These are phyloP conservation scores for Pseudopyricularia cyperi DNA, from an alignment of 2,329 filamentous ascomycete genomes.

Conservation along the genomic window DNA sequence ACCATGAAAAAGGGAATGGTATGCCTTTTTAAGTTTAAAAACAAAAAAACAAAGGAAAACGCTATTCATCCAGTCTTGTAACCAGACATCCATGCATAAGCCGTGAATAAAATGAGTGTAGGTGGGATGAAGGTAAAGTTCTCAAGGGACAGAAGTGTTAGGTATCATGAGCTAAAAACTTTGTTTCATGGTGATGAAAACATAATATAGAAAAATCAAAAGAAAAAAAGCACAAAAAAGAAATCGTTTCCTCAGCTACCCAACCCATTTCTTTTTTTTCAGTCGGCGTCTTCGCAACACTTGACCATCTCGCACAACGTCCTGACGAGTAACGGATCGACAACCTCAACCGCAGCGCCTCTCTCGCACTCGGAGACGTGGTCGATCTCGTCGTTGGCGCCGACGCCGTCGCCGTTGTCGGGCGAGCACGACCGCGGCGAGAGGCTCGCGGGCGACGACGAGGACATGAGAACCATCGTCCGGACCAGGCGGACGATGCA, in stretches of 20 bases:
- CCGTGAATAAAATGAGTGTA: too few relatives aligned
- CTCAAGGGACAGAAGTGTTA: too few relatives aligned
- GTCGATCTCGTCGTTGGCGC: not conserved
- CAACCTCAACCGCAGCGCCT: slow-evolving; percentile 8
- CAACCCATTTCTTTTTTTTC: not conserved
- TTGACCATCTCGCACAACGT: slow-evolving; percentile 28
- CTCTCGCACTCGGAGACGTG: not conserved
- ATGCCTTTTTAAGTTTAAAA: too few relatives aligned
- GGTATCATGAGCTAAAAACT: too few relatives aligned
- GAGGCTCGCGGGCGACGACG: not conserved
- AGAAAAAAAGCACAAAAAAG: too few relatives aligned
- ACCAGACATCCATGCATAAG: too few relatives aligned
- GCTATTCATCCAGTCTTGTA: too few relatives aligned
- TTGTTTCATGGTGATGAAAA: too few relatives aligned
- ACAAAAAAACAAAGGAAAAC: too few relatives aligned
- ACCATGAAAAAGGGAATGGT: too few relatives aligned
- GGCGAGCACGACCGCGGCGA: not conserved
- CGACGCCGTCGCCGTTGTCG: not conserved
- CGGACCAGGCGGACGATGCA: slow-evolving; percentile 38
- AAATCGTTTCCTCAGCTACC: not conserved
- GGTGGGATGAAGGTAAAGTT: too few relatives aligned
- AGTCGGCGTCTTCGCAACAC: slow-evolving; percentile 20
- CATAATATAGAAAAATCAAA: too few relatives aligned
- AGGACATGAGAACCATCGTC: slow-evolving; percentile 22
- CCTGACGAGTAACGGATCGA: slow-evolving; percentile 24